Evolutionary conservation across 768 basidiomycete genomes (phyloP), one percentile per base, ranked within the genome.

Genomic region (Agrocybe pediades): DNA sequence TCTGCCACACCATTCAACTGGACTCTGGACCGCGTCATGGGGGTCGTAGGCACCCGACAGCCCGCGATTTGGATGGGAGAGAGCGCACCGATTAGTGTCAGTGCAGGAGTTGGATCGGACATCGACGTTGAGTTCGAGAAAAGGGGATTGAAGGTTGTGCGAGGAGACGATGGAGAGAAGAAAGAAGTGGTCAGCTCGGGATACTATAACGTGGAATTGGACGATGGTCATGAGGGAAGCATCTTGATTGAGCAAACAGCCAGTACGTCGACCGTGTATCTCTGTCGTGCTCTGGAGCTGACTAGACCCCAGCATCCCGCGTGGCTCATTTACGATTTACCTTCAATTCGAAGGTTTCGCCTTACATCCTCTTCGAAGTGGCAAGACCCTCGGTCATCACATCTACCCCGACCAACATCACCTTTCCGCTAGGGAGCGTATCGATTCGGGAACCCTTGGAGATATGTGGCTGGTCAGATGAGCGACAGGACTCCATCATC

Each of bases 51-150:
- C 4, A 92, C 90, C 3, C 84, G 90, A 49, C 91, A 91, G 59
- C 90, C 90, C 9, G 91, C 91, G 0, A 92, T 93, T 30, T 92
- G 90, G 90, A 92, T 93, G 90, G 90, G 87, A 2, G 88, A 89
- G 60, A 88, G 83, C 56, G 88, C 80, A 0, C 80, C 81, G 43
- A 80, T 85, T 2, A 74, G 80, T 4, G 73, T 90, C 21, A 75
- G 78, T 24, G 87, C 88, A 9, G 87, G 88, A 6, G 68, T 75
- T 2, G 72, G 41, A 7, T 26, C n/a, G 23, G 46, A 61, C 8
- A 71, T 90, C 1, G 75, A 76, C 36, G 70, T 77, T 8, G 72
- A 72, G 4, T 88, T 90, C 54, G 82, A 84, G 40, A 68, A 81
- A 41, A 76, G 88, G 8, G 85, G 84, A 1, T 71, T 89, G 68